Conservation (phyloP, 352 stramenopile species). For the Globisporangium acanthophoron region DNA sequence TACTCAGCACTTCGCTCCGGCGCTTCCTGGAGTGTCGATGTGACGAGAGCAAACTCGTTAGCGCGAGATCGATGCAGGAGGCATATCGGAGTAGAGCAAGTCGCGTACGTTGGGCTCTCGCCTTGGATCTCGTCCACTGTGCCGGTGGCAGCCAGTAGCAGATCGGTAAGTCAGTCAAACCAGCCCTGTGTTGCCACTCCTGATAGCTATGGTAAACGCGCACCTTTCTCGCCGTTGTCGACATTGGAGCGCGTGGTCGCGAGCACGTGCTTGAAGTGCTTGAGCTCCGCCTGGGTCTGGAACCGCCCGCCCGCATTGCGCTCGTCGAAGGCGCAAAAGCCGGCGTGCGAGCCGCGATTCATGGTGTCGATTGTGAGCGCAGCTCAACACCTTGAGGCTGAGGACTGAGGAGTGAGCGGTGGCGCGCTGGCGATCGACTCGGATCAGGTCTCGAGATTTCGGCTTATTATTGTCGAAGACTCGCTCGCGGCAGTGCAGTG, state of each 20-base stretch:
- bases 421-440: neutral
- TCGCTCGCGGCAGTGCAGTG: neutral
- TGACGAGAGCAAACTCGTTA: neutral
- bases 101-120: constrained; percentile 41
- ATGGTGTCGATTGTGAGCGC: constrained; percentile 14
- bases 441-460: neutral
- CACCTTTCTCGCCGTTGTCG: constrained; percentile 52
- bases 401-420: no score
- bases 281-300: constrained; percentile 70
- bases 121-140: constrained; percentile 34
- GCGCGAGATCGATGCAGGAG: neutral
- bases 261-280: constrained; percentile 73
- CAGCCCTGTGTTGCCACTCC: neutral
- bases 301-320: constrained; percentile 67
- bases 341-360: constrained; percentile 55
- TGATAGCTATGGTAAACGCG: neutral
- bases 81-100: neutral
- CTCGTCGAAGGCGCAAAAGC: constrained; percentile 75
- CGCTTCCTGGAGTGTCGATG: constrained; percentile 18
- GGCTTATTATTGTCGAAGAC: no score
- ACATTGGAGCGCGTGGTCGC: constrained; percentile 37
- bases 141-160: neutral
- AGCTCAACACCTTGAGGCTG: neutral
- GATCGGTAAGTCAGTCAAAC: neutral
- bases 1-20: constrained; percentile 51